These are phyloP conservation scores for Bauhinia variegata DNA, from an alignment of 306 rosid species.

Conservation along the genomic window DNA sequence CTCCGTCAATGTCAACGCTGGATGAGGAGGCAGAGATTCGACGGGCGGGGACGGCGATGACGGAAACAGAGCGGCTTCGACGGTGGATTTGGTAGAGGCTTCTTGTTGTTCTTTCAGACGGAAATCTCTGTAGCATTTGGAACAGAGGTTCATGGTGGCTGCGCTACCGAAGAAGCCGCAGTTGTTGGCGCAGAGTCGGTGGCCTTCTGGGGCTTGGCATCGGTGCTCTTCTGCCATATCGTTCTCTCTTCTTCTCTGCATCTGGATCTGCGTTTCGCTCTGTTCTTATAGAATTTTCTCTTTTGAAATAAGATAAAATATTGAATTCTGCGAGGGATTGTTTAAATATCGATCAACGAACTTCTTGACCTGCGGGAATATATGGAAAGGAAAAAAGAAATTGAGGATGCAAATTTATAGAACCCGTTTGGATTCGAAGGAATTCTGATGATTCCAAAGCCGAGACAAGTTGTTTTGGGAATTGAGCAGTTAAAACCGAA, in stretches of 20 bases:
- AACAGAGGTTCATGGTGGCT: conserved; percentile 89
- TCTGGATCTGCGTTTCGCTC: conserved; percentile 19
- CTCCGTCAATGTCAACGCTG: conserved; percentile 21
- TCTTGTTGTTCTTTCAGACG: conserved; percentile 65
- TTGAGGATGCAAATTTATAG: not conserved
- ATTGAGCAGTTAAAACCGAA: conserved; percentile 6
- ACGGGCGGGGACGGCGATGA: conserved; percentile 16
- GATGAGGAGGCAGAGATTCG: conserved; percentile 37
- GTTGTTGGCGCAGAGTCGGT: conserved; percentile 83
- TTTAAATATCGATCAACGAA: not conserved
- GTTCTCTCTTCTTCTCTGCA: not conserved
- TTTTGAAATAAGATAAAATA: not conserved
- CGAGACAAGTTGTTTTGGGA: not conserved
- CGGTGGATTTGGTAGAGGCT: conserved; percentile 78
- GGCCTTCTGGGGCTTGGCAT: conserved; percentile 86
- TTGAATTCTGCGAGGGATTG: not conserved
- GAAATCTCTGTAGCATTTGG: conserved; percentile 78
- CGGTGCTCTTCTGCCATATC: conserved; percentile 91
- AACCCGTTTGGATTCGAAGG: conserved; percentile 23
- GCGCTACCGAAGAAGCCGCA: conserved; percentile 95
- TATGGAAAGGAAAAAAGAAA: not conserved
- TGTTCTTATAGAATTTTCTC: not conserved
- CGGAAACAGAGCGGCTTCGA: conserved; percentile 64
- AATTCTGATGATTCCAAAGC: conserved; percentile 27
- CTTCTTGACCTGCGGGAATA: conserved; percentile 21